Conservation (phyloP, 108 stramenopile genomes). For the Cyclotella atomus region DNA sequence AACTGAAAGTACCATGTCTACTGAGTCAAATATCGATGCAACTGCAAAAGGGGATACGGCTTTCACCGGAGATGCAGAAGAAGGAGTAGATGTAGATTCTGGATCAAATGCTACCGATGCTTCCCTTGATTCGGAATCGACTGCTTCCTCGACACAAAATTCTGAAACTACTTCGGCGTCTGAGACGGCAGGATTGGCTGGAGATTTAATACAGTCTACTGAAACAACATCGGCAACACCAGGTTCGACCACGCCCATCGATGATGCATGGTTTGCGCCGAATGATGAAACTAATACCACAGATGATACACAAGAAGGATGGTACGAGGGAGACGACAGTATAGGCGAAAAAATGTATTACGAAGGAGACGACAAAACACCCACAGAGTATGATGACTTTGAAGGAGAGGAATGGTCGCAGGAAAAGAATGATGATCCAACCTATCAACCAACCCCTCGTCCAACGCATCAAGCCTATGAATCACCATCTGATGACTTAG, state of each 20-base stretch:
- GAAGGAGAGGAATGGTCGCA: not conserved
- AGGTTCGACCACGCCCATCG: not conserved
- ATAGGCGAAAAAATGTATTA: not conserved
- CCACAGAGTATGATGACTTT: not conserved
- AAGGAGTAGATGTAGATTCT: no score
- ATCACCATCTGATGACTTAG: not conserved
- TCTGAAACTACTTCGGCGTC: not conserved
- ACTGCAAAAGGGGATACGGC: no score
- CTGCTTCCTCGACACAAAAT: no score
- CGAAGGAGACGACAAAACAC: not conserved
- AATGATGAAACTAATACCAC: not conserved
- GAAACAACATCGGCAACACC: no score
- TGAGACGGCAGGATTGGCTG: not conserved
- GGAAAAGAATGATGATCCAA: slow-evolving; percentile 2
- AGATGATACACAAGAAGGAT: not conserved
- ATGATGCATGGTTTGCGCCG: not conserved
- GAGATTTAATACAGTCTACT: no score
- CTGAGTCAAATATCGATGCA: no score
- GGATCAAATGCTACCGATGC: no score
- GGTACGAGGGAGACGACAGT: not conserved
- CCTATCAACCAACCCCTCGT: not conserved
- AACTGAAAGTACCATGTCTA: no score
- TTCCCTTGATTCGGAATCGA: no score
- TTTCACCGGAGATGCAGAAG: no score
- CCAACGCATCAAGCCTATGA: not conserved